phyloP scores from a whole-genome alignment of 2,329 filamentous ascomycete species.

The Cucurbitaria berberidis region DNA sequence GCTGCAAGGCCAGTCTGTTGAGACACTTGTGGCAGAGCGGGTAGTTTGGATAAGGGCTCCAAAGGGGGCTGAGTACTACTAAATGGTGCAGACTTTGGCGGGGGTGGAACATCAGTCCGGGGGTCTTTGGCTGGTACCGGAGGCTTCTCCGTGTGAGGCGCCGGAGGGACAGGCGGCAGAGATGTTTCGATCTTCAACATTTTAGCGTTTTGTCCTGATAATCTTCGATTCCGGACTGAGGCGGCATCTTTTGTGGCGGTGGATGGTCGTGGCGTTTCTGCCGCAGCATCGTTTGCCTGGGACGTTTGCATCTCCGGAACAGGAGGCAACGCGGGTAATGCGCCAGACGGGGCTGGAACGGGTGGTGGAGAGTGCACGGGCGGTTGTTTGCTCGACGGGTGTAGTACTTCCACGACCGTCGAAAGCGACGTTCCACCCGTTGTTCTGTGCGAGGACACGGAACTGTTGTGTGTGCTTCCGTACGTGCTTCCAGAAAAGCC shows the following conservation, averaged over 20 bases:
- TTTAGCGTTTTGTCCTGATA: constrained; percentile 80
- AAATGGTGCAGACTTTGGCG: constrained; percentile 47
- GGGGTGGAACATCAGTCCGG: constrained; percentile 37
- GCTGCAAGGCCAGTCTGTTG: constrained; percentile 34
- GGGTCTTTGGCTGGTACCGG: constrained; percentile 40
- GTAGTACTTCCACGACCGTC: constrained; percentile 70
- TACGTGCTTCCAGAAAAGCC: constrained; percentile 77
- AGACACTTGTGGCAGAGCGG: constrained; percentile 38
- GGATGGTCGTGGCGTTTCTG: constrained; percentile 36
- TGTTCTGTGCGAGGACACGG: constrained; percentile 73
- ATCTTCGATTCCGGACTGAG: constrained; percentile 73
- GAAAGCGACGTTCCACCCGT: constrained; percentile 72
- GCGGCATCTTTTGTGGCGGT: constrained; percentile 35
- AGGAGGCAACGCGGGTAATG: constrained; percentile 36
- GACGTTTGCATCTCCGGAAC: constrained; percentile 40
- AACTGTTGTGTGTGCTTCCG: constrained; percentile 81
- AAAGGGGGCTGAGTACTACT: constrained; percentile 30
- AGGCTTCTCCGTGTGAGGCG: constrained; percentile 45
- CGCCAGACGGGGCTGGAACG: constrained; percentile 38
- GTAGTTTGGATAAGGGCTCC: constrained; percentile 42
- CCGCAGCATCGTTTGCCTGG: constrained; percentile 30
- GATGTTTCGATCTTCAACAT: constrained; percentile 88
- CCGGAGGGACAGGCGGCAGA: constrained; percentile 44
- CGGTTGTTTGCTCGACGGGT: constrained; percentile 47
- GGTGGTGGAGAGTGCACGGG: constrained; percentile 37